Evolutionary conservation across 73 alveolate species (phyloP), one percentile per base, ranked within the genome.

Genomic region (Symbiodinium natans): DNA sequence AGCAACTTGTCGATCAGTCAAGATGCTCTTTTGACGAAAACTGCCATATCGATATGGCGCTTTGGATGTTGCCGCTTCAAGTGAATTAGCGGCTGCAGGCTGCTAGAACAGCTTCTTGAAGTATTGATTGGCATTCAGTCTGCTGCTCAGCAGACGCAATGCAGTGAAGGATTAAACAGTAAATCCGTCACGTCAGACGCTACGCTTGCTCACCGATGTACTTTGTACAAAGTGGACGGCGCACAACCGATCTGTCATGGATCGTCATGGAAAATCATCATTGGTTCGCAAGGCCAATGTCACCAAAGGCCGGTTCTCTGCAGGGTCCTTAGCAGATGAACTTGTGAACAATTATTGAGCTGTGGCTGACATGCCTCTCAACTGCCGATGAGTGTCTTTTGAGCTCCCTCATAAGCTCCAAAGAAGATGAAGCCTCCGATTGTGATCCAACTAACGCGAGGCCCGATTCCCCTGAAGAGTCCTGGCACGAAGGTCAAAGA

Each of bases 381-480:
- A 25, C 21, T 34, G 52, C 54, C 8, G 38, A 56, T 86, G 41
- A 88, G 95, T 23, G 25, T 21, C 95, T 88, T 88, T 83, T 88
- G 95, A 36, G 95, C 95, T 56, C 95, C 95, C 54, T 88, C 95
- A 42, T 88, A 88, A 43, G 98, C 98, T 7, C 98, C 98, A 31
- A 92, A 92, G 90, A 92, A 92, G 90, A 92, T 92, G 90, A 92
- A 92, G 21, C 98, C 98, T 9, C 98, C 98, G 46, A 92, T 86
- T 8, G 98, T 92, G 98, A 92, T 92, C 98, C 98, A 92, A 7
- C 86, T 74, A 34, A 92, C 95, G 31, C 98, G 98, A 33, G 98
- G 98, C 2, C 98, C 98, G 52, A 92, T 92, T 5, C 98, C 98
- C 33, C 71, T 88, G 71, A 88, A 88, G 86, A 88, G 95, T 56